Evolutionary conservation across 306 rosid genomes (phyloP).

Genomic region (Pyrus betulifolia): DNA sequence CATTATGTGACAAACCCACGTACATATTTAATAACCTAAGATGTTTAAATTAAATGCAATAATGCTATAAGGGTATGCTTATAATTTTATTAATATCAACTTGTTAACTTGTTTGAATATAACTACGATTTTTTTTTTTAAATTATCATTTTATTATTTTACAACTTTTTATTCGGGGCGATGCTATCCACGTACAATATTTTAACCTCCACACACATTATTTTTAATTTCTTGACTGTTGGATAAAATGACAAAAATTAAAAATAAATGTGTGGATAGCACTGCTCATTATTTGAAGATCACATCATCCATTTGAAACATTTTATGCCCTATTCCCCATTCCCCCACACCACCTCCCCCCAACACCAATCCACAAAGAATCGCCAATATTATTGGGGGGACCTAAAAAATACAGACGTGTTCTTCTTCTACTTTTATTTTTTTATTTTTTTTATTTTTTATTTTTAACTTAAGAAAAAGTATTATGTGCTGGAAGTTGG

Average conservation of each 20-base stretch:
- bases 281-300: background rate
- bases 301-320: slow-evolving; percentile 27
- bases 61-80: background rate
- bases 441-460: background rate
- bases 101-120: slow-evolving; percentile 8
- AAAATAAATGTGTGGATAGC: too few relatives aligned
- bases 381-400: too few relatives aligned
- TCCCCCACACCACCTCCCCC: too few relatives aligned
- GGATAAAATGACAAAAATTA: too few relatives aligned
- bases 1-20: background rate
- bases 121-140: background rate
- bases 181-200: too few relatives aligned
- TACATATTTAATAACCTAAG: background rate
- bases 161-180: background rate
- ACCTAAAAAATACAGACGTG: background rate
- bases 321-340: slow-evolving; percentile 9
- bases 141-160: background rate
- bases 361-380: background rate
- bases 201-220: too few relatives aligned
- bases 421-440: background rate
- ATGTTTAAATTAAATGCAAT: background rate
- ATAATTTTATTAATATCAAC: slow-evolving; percentile 5
- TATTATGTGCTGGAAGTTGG: background rate
- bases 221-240: too few relatives aligned
- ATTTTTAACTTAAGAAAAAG: background rate